Evolutionary conservation across 2,329 filamentous ascomycete species (phyloP), one percentile per base, ranked within the genome.

Genomic region (Botrytis galanthina): DNA sequence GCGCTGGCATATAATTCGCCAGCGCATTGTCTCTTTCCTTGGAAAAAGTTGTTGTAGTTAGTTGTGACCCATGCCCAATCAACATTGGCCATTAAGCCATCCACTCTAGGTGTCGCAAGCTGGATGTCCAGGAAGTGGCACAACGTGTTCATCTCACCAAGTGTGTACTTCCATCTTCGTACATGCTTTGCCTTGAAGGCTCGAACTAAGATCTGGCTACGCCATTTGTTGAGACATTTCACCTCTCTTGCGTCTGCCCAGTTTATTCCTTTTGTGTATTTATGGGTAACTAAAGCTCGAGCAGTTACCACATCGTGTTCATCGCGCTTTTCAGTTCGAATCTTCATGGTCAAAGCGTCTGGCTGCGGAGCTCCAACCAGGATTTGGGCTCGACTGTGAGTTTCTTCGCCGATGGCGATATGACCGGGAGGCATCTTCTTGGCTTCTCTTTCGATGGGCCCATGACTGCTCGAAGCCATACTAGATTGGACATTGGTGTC

Each of bases 171-270:
- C 66, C 48, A 61, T 61, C 68, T 29, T 46, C n/a, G 32, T 4
- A 10, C 37, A 7, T 9, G 9, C 37, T 70, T 70, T 35, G 16
- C 7, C 5, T 42, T 57, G 12, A 70, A 35, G 12, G 26, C 12
- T 61, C 68, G 37, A 20, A 32, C 16, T 14, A 70, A 22, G 6
- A 70, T 61, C 29, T 70, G 68, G 7, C 14, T 29, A 12, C 68
- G 51, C 68, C 68, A 70, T 42, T 70, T 70, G 26, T 70, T 70
- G 22, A 70, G 29, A n/a, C 5, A 16, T 12, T n/a, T 61, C 14
- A 70, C 32, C 1, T 12, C 32, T 22, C 4, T 35, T 8, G 14
- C 42, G n/a, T 42, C 10, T 9, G 35, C 7, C 51, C 51, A 70
- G 26, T 62, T 22, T 20, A 70, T 29, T 26, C 32, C 16, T 9